Conservation (phyloP, 176 grass and related monocot genomes). For the Carex myosuroides region DNA sequence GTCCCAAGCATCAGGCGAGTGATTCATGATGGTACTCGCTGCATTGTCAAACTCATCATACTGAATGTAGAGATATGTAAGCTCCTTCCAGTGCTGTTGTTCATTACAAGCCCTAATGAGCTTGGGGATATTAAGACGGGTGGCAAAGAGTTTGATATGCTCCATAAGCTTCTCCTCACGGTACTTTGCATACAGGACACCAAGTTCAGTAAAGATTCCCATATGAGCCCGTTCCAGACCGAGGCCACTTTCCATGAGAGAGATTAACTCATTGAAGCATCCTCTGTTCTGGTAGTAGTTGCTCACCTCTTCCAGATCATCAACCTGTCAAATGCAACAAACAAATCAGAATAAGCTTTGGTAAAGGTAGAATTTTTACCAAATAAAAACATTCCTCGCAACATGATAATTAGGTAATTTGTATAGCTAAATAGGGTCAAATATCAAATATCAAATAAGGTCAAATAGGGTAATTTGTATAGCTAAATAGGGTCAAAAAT, state of each 20-base stretch:
- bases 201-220: conserved; percentile 94
- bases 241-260: conserved; percentile 93
- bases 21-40: conserved; percentile 98
- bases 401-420: background rate
- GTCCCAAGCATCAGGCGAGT: conserved; percentile 98
- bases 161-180: conserved; percentile 95
- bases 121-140: conserved; percentile 88
- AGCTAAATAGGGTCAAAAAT: background rate
- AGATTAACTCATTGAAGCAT: conserved; percentile 92
- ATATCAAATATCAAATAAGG: background rate
- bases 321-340: conserved; percentile 47
- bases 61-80: conserved; percentile 90
- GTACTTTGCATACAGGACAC: conserved; percentile 94
- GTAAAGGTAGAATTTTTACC: background rate
- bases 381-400: background rate
- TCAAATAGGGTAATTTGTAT: background rate
- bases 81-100: conserved; percentile 97
- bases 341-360: conserved; percentile 22
- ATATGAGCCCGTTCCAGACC: conserved; percentile 80
- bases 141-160: conserved; percentile 95
- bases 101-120: conserved; percentile 91
- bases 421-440: background rate
- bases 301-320: conserved; percentile 93
- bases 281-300: conserved; percentile 96
- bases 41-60: conserved; percentile 97